Evolutionary conservation across 306 rosid genomes (phyloP), one percentile per base, ranked within the genome.

Genomic region (Astragalus membranaceus): DNA sequence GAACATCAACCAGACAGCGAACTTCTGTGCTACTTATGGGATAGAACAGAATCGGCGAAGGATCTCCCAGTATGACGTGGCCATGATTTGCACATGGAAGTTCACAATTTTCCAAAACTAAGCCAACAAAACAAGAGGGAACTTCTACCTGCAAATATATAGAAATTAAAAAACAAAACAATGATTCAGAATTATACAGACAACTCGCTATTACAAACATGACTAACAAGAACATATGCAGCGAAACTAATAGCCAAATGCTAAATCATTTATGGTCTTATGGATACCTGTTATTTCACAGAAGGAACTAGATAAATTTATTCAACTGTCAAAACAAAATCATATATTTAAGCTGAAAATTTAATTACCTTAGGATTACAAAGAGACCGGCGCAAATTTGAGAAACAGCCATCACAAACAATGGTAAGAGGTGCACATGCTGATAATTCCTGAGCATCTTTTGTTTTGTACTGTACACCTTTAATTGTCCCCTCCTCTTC

Each of bases 381-480:
- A 49, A 93, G 98, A 66, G 97, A 78, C 59, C 96, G 96, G 5
- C 98, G 90, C 88, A 93, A 68, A 85, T 90, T 93, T 76, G 97
- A 93, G 87, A 93, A 93, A 74, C 98, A 93, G 12, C 98, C 98
- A 70, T 93, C 97, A 76, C 98, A 93, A 70, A 93, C 97, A 82
- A 93, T 78, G 26, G 96, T 90, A 48, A 93, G 84, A 42, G 97
- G 98, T 4, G 97, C 97, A 79, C 79, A 82, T 41, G 93, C 87
- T 29, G 81, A 76, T 76, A 82, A 64, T 69, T 87, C 97, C 58
- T 88, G 70, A 42, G 90, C 92, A 58, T 83, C 84, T 77, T 85
- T 90, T 1, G 68, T 80, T 88, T 90, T 93, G 84, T 88, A 93
- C 48, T 82, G 83, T 69, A 90, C 98, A 12, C 98, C 98, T 86